Base-by-base conservation (phyloP, 1,284 basidiomycete species). In the Sutorius eximius region DNA sequence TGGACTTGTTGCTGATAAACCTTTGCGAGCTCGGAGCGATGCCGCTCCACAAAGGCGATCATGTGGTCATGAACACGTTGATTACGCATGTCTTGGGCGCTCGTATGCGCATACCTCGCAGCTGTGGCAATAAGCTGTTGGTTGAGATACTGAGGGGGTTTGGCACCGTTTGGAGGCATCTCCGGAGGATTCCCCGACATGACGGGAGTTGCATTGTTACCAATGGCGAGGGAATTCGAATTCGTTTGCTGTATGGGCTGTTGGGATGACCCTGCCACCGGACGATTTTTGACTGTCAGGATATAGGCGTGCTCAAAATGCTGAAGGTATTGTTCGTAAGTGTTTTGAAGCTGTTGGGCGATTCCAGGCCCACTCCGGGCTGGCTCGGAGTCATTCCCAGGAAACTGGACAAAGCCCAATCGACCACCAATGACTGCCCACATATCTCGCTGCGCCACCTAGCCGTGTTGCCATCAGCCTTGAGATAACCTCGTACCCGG, bases 351-450 rank as follows among this genome's bases (percentile, higher is more conserved):
- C 16, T 81, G 81, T 44, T 80, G 77, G 0, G 85, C 87, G 34
- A 82, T 74, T 15, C 66, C 81, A 5, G 86, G 86, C 3, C 81
- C 82, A 16, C 78, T 78, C 57, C 78, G 82, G 3, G 80, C 73
- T 10, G 85, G 84, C 55, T 86, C 81, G 2, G 71, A 65, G 3
- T 80, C 80, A 11, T 69, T 79, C 3, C 76, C 83, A 3, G 82
- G 81, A 57, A 88, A 84, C 48, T 82, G 75, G 3, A 83, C 75
- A 60, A 85, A 83, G 8, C 83, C 84, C 65, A 91, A 73, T 37
- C 77, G 78, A 13, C 77, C 87, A 12, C 81, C 88, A 56, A 91
- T 80, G 44, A 83, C 70, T 13, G 78, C 65, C 89, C 88, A 91
- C 51, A 77, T 58, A 27, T 87, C 85, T 41, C 77, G 78, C 53